These are phyloP conservation scores for Irpex lacteus DNA, from an alignment of 1,284 basidiomycete species.

Conservation along the genomic window DNA sequence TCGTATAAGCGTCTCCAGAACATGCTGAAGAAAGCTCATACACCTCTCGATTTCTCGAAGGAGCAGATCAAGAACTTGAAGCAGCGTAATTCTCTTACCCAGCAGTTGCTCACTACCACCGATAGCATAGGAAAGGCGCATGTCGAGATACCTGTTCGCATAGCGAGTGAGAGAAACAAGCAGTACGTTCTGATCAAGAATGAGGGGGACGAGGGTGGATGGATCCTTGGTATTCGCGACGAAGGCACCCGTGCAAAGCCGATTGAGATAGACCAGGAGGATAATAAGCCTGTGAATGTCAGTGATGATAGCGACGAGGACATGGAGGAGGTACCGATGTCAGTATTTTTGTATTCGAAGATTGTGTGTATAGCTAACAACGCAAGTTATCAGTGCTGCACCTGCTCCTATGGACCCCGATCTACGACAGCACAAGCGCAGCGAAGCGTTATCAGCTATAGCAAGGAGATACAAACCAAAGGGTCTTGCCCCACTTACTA, in stretches of 20 bases:
- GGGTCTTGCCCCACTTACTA: constrained; percentile 32
- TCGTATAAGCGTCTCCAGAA: constrained; percentile 88
- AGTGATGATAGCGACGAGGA: constrained; percentile 52
- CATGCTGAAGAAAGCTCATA: constrained; percentile 82
- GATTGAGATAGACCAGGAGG: constrained; percentile 76
- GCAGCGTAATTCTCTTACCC: constrained; percentile 90
- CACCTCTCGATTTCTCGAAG: constrained; percentile 92
- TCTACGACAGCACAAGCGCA: constrained; percentile 62
- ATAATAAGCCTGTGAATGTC: constrained; percentile 23
- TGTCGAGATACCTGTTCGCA: constrained; percentile 86
- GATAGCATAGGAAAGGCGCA: constrained; percentile 91
- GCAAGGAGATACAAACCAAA: constrained; percentile 52
- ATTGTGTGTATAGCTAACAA: constrained; percentile 3
- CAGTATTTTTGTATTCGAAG: constrained; percentile 25
- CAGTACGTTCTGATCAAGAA: constrained; percentile 95
- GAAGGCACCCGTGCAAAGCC: constrained; percentile 80
- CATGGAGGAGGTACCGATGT: constrained; percentile 80
- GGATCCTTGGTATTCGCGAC: constrained; percentile 88
- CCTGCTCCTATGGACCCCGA: constrained; percentile 53
- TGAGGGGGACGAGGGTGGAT: constrained; percentile 82
- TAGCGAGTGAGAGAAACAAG: constrained; percentile 92
- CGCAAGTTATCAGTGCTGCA: constrained; percentile 31
- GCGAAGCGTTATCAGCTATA: constrained; percentile 66
- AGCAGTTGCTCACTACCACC: constrained; percentile 92
- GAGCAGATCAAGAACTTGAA: constrained; percentile 91